These are phyloP conservation scores for Grammothele lineata DNA, from an alignment of 768 basidiomycete species.

Conservation along the genomic window DNA sequence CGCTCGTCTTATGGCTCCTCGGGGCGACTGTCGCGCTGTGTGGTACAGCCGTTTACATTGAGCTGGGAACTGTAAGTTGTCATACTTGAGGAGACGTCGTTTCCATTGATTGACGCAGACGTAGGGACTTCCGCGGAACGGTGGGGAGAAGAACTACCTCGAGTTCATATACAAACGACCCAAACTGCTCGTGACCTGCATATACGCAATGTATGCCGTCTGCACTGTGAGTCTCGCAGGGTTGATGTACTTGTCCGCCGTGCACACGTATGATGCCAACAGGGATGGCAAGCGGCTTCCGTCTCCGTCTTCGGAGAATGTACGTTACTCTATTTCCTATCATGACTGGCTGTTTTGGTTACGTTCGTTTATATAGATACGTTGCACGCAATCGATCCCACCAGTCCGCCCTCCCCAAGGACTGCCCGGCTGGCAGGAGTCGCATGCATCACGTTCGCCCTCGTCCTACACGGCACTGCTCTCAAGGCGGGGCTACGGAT, in stretches of 20 bases:
- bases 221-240: conserved; percentile 42
- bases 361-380: conserved; percentile 39
- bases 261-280: neutral
- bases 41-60: conserved; percentile 71
- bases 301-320: conserved; percentile 74
- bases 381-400: conserved; percentile 45
- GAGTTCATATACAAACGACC: conserved; percentile 67
- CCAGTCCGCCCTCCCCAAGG: conserved; percentile 41
- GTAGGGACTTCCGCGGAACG: conserved; percentile 64
- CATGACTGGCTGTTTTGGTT: no score
- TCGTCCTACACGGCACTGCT: conserved; percentile 52
- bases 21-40: conserved; percentile 61
- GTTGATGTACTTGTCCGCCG: neutral
- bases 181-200: conserved; percentile 55
- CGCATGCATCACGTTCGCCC: conserved; percentile 50
- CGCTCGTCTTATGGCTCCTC: conserved; percentile 66
- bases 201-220: conserved; percentile 53
- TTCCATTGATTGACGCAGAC: neutral
- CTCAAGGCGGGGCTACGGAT: conserved; percentile 53
- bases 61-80: conserved; percentile 60
- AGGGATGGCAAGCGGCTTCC: conserved; percentile 59
- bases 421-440: conserved; percentile 52
- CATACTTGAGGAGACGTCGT: neutral
- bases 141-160: conserved; percentile 75
- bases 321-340: no score